Conservation (phyloP, 1,139 yeast species). For the Suhomyces bokatorum region DNA sequence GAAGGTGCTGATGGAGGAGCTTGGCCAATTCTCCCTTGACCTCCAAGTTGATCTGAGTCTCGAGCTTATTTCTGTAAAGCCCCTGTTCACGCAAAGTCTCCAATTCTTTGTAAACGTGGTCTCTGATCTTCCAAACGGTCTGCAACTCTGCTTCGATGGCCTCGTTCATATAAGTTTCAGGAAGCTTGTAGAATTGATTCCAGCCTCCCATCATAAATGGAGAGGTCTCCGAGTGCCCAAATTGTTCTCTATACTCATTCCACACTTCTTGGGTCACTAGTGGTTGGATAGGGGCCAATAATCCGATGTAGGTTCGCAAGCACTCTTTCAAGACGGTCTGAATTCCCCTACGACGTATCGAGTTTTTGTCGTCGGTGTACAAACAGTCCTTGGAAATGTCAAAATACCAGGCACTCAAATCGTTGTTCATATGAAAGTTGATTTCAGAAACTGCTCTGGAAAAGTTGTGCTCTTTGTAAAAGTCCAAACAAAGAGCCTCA, state of each 20-base stretch:
- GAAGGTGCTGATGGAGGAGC: slow-evolving; percentile 28
- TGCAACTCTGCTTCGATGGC: slow-evolving; percentile 42
- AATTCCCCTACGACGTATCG: slow-evolving; percentile 59
- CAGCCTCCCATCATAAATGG: slow-evolving; percentile 55
- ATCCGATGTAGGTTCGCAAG: slow-evolving; percentile 59
- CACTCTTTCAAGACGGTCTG: slow-evolving; percentile 72
- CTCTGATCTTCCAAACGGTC: slow-evolving; percentile 47
- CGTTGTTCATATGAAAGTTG: slow-evolving; percentile 71
- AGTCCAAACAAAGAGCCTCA: slow-evolving; percentile 39
- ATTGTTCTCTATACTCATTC: slow-evolving; percentile 49
- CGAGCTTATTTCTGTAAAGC: slow-evolving; percentile 62
- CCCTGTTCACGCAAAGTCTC: slow-evolving; percentile 35
- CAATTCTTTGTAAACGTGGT: slow-evolving; percentile 45
- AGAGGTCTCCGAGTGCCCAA: slow-evolving; percentile 37
- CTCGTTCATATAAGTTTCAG: slow-evolving; percentile 24
- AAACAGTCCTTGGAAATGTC: slow-evolving; percentile 83
- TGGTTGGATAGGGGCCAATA: slow-evolving; percentile 83
- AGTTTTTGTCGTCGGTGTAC: slow-evolving; percentile 61
- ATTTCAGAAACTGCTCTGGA: slow-evolving; percentile 63
- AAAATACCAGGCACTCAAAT: slow-evolving; percentile 80
- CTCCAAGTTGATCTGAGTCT: slow-evolving; percentile 50
- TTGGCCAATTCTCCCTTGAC: slow-evolving; percentile 14
- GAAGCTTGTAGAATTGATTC: slow-evolving; percentile 32
- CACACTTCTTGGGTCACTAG: slow-evolving; percentile 85
- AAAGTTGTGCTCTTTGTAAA: slow-evolving; percentile 62